Conservation (phyloP, 306 rosid genomes). For the Quercus glauca region DNA sequence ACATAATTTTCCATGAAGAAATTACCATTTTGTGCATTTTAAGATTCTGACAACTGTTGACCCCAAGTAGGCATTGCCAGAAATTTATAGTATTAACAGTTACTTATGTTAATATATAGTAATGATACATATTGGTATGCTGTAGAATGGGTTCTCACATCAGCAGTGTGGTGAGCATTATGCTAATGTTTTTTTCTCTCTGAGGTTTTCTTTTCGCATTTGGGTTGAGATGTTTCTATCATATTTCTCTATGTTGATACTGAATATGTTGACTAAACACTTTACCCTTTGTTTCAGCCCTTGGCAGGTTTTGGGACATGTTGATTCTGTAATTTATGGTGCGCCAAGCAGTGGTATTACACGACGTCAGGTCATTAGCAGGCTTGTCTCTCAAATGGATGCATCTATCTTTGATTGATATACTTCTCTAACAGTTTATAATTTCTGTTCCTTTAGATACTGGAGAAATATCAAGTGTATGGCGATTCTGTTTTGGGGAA, state of each 20-base stretch:
- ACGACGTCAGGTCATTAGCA: slow-evolving; percentile 77
- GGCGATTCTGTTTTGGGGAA: slow-evolving; percentile 76
- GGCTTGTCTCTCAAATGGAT: slow-evolving; percentile 35
- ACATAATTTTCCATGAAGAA: neutral
- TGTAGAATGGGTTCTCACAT: neutral
- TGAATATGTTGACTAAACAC: slow-evolving; percentile 16
- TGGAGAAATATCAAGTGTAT: slow-evolving; percentile 76
- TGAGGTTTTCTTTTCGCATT: slow-evolving; percentile 8
- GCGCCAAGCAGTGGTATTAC: slow-evolving; percentile 67
- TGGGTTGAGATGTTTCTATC: neutral
- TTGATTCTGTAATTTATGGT: slow-evolving; percentile 80
- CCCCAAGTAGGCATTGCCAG: neutral
- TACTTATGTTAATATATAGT: neutral
- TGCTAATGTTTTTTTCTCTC: neutral
- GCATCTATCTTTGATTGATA: slow-evolving; percentile 17
- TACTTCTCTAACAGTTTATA: neutral
- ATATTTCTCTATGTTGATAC: slow-evolving; percentile 19
- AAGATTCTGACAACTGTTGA: neutral
- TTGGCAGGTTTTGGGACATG: slow-evolving; percentile 81
- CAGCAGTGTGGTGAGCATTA: neutral
- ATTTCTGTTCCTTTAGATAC: slow-evolving; percentile 41
- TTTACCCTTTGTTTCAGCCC: slow-evolving; percentile 57
- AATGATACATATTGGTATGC: too few species aligned
- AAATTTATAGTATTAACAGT: neutral
- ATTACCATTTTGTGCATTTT: neutral